These are phyloP conservation scores for Usnea hakonensis DNA, from an alignment of 495 filamentous ascomycete species.

Conservation along the genomic window DNA sequence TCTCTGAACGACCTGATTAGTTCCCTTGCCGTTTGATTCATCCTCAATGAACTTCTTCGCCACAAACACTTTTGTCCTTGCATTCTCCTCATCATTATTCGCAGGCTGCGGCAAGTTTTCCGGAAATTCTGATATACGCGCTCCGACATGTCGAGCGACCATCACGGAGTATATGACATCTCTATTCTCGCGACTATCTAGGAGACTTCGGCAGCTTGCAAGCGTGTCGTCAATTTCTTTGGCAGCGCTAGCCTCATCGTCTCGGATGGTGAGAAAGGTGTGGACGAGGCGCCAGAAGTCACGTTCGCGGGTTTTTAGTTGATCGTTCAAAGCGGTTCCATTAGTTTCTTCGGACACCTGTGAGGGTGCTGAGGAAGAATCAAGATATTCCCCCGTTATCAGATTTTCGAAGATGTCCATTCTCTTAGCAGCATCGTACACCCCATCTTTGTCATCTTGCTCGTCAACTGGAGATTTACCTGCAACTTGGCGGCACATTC, in stretches of 20 bases:
- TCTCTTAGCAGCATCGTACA: conserved; percentile 53
- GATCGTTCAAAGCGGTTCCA: conserved; percentile 37
- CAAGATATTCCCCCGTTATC: conserved; percentile 57
- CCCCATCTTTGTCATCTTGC: conserved; percentile 44
- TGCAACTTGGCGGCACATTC: conserved; percentile 37
- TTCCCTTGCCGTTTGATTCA: conserved; percentile 61
- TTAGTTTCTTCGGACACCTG: conserved; percentile 31
- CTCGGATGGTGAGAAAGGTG: conserved; percentile 59
- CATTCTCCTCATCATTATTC: conserved; percentile 60
- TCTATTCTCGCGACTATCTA: conserved; percentile 78
- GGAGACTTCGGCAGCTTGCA: conserved; percentile 51
- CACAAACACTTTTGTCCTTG: conserved; percentile 64
- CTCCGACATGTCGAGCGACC: conserved; percentile 65
- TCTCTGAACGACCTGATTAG: conserved; percentile 72
- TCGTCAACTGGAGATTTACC: conserved; percentile 18
- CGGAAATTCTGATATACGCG: conserved; percentile 56
- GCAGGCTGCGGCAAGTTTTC: conserved; percentile 50
- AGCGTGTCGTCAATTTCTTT: conserved; percentile 60
- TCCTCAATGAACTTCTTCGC: conserved; percentile 76
- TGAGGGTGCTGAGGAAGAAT: conserved; percentile 48
- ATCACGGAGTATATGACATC: conserved; percentile 87
- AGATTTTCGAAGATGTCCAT: conserved; percentile 69
- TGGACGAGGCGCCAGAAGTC: conserved; percentile 77
- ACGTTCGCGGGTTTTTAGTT: conserved; percentile 52
- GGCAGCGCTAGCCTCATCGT: conserved; percentile 50